Evolutionary conservation across 73 alveolate species (phyloP).

Genomic region (Tetrahymena elliotti): DNA sequence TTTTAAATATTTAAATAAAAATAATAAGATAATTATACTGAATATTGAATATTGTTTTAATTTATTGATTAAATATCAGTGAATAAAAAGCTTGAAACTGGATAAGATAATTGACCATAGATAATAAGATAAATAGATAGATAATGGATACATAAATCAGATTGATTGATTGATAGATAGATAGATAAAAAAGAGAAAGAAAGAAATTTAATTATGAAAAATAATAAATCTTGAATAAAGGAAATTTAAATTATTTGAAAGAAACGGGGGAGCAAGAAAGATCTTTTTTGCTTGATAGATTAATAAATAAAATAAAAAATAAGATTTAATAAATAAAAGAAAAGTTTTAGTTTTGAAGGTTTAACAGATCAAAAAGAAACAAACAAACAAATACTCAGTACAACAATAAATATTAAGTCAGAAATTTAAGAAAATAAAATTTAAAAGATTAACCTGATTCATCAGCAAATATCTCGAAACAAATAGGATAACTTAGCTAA

Average conservation of each 20-base stretch:
- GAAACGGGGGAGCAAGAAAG: background rate
- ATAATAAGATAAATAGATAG: too few relatives aligned
- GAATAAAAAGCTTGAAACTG: background rate
- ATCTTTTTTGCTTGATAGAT: background rate
- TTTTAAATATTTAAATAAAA: too few relatives aligned
- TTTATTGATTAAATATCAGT: too few relatives aligned
- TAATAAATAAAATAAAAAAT: background rate
- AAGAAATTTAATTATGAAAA: background rate
- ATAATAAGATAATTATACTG: too few relatives aligned
- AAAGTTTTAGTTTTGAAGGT: background rate
- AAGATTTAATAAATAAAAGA: background rate
- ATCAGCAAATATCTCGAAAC: background rate
- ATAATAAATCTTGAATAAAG: background rate
- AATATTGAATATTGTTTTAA: too few relatives aligned
- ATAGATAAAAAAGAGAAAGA: too few relatives aligned
- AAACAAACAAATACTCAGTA: too few relatives aligned
- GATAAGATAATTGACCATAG: background rate
- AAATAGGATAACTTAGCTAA: background rate
- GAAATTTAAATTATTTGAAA: background rate
- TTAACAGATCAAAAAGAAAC: background rate
- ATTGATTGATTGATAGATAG: background rate
- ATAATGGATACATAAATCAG: background rate
- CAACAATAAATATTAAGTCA: background rate
- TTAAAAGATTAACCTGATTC: background rate
- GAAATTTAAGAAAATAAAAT: background rate